Base-by-base conservation (phyloP, 2,329 filamentous ascomycete species). In the Aspergillus hiratsukae region DNA sequence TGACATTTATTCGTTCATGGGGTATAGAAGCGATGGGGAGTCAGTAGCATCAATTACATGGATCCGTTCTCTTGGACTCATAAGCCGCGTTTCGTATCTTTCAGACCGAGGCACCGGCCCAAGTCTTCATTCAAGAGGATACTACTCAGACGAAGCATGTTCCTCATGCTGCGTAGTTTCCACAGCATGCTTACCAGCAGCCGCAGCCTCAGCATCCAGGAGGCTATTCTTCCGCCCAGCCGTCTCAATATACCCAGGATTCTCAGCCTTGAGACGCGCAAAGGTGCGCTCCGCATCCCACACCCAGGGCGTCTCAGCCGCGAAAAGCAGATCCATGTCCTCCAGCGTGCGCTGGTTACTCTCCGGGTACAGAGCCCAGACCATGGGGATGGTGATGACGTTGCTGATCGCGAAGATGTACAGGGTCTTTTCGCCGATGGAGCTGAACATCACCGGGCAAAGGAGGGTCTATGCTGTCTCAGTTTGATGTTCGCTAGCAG, bases 351-450 rank as follows among this genome's bases (percentile, higher is more conserved):
- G 81, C 68, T 89, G 85, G 66, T 87, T 89, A 3, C 84, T 88
- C 68, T 91, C 88, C 0, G 88, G 88, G 56, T 90, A 91, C 0
- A 91, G 66, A 0, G 86, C 85, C 85, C 86, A 91, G 0, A 90
- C 84, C 72, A 89, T 83, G 0, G 86, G 81, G 4, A 91, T 86
- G 1, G 82, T 80, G 29, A 88, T 70, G 8, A 85, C 72, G 65
- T 90, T 91, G 66, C 81, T 83, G 3, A 81, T 84, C 1, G 82
- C 88, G 63, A 91, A 91, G 51, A 91, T 85, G 67, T 90, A 88
- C 1, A 90, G 76, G 0, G 87, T 90, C 66, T 88, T 89, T 60
- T 89, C 86, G 23, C 82, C 80, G 52, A 91, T 83, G 5, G 78
- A 76, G 55, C 78, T 73, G 66, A 89, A 87, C 73, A 87, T 86